phyloP scores from a whole-genome alignment of 768 basidiomycete species.

The Sporobolomyces pararoseus region DNA sequence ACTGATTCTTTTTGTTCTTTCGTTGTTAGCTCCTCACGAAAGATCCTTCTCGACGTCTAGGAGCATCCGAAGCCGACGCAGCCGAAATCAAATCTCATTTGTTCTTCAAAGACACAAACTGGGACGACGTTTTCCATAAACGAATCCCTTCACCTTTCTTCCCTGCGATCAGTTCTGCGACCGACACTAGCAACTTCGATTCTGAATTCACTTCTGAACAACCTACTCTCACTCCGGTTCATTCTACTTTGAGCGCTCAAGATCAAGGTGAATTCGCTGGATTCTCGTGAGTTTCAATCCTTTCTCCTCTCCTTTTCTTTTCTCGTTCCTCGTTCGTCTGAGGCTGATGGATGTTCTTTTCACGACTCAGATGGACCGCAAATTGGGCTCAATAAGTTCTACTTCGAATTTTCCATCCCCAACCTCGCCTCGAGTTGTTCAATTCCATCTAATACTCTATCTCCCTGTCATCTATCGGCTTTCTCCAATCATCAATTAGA shows the following conservation, averaged over 20 bases:
- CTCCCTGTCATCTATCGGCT: too few relatives aligned
- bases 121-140: slow-evolving; percentile 94
- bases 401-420: too few relatives aligned
- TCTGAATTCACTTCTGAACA: slow-evolving; percentile 96
- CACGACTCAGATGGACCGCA: slow-evolving; percentile 27
- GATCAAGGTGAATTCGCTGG: slow-evolving; percentile 85
- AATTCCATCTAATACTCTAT: too few relatives aligned
- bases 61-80: slow-evolving; percentile 85
- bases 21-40: slow-evolving; percentile 73
- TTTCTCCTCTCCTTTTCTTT: neutral
- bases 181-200: slow-evolving; percentile 70
- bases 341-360: too few relatives aligned
- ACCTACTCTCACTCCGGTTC: slow-evolving; percentile 94
- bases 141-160: slow-evolving; percentile 96
- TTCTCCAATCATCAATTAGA: too few relatives aligned
- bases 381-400: slow-evolving; percentile 17
- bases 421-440: too few relatives aligned
- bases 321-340: neutral
- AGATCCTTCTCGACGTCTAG: slow-evolving; percentile 83
- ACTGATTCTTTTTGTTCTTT: slow-evolving; percentile 13
- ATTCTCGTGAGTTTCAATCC: slow-evolving; percentile 27
- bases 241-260: slow-evolving; percentile 79
- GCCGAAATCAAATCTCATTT: slow-evolving; percentile 95
- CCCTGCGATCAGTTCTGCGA: slow-evolving; percentile 66
- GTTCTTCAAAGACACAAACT: slow-evolving; percentile 98